phyloP scores from a whole-genome alignment of 441 rosid genomes.

The Populus trichocarpa region DNA sequence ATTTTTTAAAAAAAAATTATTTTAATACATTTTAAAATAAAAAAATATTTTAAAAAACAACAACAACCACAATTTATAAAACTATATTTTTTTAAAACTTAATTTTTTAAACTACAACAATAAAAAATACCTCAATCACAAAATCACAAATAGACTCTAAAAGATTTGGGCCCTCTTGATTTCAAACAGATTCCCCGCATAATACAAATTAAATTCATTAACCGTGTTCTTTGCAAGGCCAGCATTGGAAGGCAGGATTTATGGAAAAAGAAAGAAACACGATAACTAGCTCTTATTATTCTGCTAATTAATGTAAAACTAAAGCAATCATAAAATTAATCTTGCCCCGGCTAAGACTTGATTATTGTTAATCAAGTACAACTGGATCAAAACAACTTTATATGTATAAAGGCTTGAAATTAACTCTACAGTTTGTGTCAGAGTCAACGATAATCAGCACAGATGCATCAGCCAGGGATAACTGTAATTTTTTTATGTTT shows the following conservation, averaged over 20 bases:
- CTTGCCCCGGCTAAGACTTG: neutral
- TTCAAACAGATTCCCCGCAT: neutral
- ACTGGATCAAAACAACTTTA: neutral
- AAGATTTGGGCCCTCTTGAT: neutral
- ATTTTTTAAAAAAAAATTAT: too few relatives aligned
- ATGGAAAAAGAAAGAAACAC: neutral
- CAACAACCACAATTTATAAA: accelerated
- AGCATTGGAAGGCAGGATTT: neutral
- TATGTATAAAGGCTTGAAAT: too few relatives aligned
- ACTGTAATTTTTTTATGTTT: slow-evolving; percentile 32
- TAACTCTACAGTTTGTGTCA: slow-evolving; percentile 26
- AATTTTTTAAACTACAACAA: too few relatives aligned
- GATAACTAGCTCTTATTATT: too few relatives aligned
- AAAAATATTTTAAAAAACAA: too few relatives aligned
- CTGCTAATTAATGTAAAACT: too few relatives aligned
- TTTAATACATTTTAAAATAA: too few relatives aligned
- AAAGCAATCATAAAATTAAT: too few relatives aligned
- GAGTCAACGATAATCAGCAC: slow-evolving; percentile 32
- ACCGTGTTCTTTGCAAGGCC: neutral
- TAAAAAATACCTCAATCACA: too few relatives aligned
- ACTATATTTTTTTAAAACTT: too few relatives aligned
- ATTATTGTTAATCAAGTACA: neutral
- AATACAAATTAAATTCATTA: too few relatives aligned
- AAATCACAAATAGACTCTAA: too few relatives aligned
- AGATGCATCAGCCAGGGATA: slow-evolving; percentile 54